Evolutionary conservation across 371 early-diverging fungal species (phyloP).

Genomic region (Apophysomyces elegans): DNA sequence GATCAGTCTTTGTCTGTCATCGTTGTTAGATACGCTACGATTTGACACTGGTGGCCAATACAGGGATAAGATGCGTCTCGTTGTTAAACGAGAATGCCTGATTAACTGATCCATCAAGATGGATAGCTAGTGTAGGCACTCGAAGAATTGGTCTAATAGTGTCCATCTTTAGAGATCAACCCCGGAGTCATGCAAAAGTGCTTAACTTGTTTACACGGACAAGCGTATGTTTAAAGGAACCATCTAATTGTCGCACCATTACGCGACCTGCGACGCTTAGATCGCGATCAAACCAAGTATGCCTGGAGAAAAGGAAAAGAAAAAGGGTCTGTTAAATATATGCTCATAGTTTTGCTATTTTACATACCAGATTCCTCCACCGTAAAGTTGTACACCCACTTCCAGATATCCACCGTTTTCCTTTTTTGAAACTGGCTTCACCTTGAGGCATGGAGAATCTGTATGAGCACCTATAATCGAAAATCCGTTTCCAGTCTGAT

Average conservation of each 20-base stretch:
- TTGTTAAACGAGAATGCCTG: conserved; percentile 91
- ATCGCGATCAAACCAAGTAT: conserved; percentile 98
- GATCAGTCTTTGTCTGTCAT: not conserved
- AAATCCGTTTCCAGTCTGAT: conserved; percentile 80
- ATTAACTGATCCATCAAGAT: conserved; percentile 81
- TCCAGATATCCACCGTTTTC: conserved; percentile 80
- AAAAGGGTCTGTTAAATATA: not conserved
- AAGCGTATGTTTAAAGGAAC: conserved; percentile 68
- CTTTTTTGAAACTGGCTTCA: conserved; percentile 87
- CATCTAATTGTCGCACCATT: conserved; percentile 74
- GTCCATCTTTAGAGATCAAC: not conserved
- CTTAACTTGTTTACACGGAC: conserved; percentile 72
- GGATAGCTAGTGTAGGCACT: conserved; percentile 93
- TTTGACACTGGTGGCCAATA: conserved; percentile 78
- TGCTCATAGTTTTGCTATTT: not conserved
- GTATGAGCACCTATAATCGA: conserved; percentile 94
- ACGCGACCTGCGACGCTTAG: conserved; percentile 93
- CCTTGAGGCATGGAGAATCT: conserved; percentile 95
- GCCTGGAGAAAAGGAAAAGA: conserved; percentile 22
- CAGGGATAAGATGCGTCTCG: conserved; percentile 87
- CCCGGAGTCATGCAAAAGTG: not conserved
- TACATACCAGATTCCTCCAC: conserved; percentile 81
- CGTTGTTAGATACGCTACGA: conserved; percentile 33
- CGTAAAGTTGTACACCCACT: conserved; percentile 86
- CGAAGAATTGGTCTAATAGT: conserved; percentile 75